These are phyloP conservation scores for Stramenopiles sp. DNA, from an alignment of 352 stramenopile genomes.

Conservation along the genomic window DNA sequence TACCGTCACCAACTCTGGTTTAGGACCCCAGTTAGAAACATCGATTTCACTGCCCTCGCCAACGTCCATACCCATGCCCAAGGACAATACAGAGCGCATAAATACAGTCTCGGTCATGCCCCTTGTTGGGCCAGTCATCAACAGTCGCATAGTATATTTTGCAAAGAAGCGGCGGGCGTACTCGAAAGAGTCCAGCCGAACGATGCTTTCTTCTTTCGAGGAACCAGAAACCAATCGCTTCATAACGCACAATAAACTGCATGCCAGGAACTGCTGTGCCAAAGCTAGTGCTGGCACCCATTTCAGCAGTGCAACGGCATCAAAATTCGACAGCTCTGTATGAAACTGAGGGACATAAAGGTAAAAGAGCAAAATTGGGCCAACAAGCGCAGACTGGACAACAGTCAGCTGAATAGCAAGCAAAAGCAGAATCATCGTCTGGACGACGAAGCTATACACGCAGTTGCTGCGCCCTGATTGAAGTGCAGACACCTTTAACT, in stretches of 20 bases:
- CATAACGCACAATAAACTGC: not conserved
- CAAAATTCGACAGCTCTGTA: not conserved
- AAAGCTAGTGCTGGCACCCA: not conserved
- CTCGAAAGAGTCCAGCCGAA: not conserved
- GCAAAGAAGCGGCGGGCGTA: not conserved
- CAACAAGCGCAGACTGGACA: not conserved
- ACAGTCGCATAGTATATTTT: not conserved
- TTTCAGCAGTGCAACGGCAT: not conserved
- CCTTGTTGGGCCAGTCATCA: constrained; percentile 8
- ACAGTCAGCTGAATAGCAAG: no score
- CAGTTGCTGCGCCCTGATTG: no score
- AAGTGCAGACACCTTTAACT: no score
- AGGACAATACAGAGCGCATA: not conserved
- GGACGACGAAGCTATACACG: no score
- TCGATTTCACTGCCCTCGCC: constrained; percentile 9
- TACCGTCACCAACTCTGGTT: not conserved
- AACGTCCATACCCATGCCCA: constrained; percentile 2
- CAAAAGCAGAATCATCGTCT: no score
- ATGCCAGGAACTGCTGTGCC: not conserved
- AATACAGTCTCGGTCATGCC: constrained; percentile 7
- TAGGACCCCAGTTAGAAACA: constrained; percentile 12
- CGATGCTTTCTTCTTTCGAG: not conserved
- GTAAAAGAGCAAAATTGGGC: not conserved
- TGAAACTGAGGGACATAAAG: not conserved
- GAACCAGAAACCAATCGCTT: not conserved